phyloP scores from a whole-genome alignment of 2,329 filamentous ascomycete species.

The Fonsecaea nubica region DNA sequence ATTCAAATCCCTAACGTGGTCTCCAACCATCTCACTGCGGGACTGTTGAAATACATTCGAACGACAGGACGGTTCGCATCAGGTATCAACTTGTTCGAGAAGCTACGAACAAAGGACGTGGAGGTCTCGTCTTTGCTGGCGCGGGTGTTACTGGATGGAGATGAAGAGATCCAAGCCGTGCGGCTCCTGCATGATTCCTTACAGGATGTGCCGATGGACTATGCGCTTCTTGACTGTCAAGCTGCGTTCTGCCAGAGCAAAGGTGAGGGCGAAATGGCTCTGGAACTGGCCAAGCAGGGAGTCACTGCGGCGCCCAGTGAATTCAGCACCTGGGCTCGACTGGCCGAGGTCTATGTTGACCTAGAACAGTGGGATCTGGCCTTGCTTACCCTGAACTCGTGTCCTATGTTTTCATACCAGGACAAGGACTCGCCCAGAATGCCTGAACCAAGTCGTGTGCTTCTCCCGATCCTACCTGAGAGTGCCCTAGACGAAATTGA shows the following conservation, averaged over 20 bases:
- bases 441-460: slow-evolving; percentile 88
- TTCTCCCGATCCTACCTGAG: slow-evolving; percentile 84
- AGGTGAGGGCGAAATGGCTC: slow-evolving; percentile 81
- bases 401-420: slow-evolving; percentile 99
- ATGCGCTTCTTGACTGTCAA: slow-evolving; percentile 92
- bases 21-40: slow-evolving; percentile 93
- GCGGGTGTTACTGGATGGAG: slow-evolving; percentile 89
- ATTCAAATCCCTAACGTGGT: slow-evolving; percentile 97
- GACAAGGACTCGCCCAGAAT: slow-evolving; percentile 95
- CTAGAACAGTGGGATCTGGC: slow-evolving; percentile 98
- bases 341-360: slow-evolving; percentile 91
- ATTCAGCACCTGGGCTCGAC: slow-evolving; percentile 92
- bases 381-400: slow-evolving; percentile 93
- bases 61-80: slow-evolving; percentile 94
- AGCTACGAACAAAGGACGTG: slow-evolving; percentile 85
- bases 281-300: slow-evolving; percentile 91
- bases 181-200: slow-evolving; percentile 85
- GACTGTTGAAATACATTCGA: slow-evolving; percentile 90
- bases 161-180: slow-evolving; percentile 96
- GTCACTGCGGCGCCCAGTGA: slow-evolving; percentile 96
- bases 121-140: slow-evolving; percentile 93
- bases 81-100: slow-evolving; percentile 97
- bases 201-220: slow-evolving; percentile 94
- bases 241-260: slow-evolving; percentile 91
- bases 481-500: slow-evolving; percentile 95